Evolutionary conservation across 495 filamentous ascomycete species (phyloP).

Genomic region (Neurospora africana): DNA sequence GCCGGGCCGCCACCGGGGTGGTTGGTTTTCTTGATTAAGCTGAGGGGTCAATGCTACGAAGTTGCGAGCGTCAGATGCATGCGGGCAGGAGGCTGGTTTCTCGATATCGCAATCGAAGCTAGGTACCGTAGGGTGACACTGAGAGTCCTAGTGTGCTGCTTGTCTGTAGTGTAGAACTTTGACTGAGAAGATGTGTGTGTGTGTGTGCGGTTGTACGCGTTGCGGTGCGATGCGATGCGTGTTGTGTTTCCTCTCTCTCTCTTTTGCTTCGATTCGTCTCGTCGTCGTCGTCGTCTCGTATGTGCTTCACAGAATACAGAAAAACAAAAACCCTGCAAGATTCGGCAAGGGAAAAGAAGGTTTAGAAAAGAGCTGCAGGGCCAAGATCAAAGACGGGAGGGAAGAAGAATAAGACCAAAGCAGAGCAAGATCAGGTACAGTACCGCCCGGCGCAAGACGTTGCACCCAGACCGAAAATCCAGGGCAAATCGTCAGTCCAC

Average conservation of each 20-base stretch:
- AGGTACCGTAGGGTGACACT: background rate
- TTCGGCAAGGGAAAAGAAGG: background rate
- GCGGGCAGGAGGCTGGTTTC: background rate
- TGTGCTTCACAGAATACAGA: background rate
- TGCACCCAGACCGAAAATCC: background rate
- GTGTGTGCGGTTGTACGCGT: background rate
- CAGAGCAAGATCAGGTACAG: background rate
- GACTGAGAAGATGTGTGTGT: too few species aligned
- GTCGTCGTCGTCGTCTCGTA: background rate
- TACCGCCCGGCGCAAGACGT: background rate
- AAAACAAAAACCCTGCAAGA: background rate
- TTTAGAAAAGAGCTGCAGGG: background rate
- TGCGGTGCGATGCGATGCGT: background rate
- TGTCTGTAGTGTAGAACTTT: background rate
- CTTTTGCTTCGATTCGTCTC: background rate
- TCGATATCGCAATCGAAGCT: background rate
- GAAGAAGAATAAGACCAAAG: background rate
- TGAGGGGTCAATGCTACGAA: background rate
- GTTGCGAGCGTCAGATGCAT: background rate
- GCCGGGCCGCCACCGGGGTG: background rate
- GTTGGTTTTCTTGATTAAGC: background rate
- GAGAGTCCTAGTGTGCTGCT: background rate
- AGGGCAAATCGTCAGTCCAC: background rate
- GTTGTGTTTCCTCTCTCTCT: background rate
- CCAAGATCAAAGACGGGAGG: background rate